Base-by-base conservation (phyloP, 2,329 filamentous ascomycete genomes). In the Samsoniella hepiali region DNA sequence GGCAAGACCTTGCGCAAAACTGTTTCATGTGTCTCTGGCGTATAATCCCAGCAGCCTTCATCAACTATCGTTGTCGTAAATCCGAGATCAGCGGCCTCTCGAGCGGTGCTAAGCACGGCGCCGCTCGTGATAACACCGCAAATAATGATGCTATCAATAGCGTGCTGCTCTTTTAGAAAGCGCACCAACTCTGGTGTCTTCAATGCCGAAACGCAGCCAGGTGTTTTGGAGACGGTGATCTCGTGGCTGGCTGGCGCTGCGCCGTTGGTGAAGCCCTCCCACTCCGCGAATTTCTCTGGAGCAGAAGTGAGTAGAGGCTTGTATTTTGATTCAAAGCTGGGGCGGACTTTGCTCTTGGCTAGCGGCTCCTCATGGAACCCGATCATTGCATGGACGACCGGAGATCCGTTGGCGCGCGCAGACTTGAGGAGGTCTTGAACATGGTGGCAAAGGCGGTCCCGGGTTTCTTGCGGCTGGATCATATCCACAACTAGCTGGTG, bases 31-130 rank as follows among this genome's bases (percentile, higher is more conserved):
- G 31, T 17, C 32, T 57, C 44, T 8, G 42, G n/a, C 3, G 53
- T 22, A 29, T 45, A n/a, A 13, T 63, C 61, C 61, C 45, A 58
- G 22, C 53, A 63, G 11, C 42, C 61, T 8, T 50, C 34, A 9
- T 49, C 44, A 4, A 53, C 54, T 10, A 51, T 27, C 22, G 53
- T 58, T 8, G 54, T 58, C 15, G 34, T 44, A 44, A 58, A 58
- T 32, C 53, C 42, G 29, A 63, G 36, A 42, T 58, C 53, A 8
- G 51, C 53, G 7, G 60, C 53, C 32, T 63, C 60, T 3, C 60
- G 40, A 13, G 60, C 60, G 5, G 53, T 63, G 32, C 44, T 58
- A n/a, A 63, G 40, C 40, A 56, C 53, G 5, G 51, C 51, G 4
- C 60, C 60, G 9, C 51, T 57, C 2, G 61, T 57, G 22, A 51